A percentile compares a stretch with the other conserved stretches of the same genome.
Evolutionary conservation across 2,329 filamentous ascomycete genomes (phyloP).

Genomic region (Pseudophaeomoniella oleicola): DNA sequence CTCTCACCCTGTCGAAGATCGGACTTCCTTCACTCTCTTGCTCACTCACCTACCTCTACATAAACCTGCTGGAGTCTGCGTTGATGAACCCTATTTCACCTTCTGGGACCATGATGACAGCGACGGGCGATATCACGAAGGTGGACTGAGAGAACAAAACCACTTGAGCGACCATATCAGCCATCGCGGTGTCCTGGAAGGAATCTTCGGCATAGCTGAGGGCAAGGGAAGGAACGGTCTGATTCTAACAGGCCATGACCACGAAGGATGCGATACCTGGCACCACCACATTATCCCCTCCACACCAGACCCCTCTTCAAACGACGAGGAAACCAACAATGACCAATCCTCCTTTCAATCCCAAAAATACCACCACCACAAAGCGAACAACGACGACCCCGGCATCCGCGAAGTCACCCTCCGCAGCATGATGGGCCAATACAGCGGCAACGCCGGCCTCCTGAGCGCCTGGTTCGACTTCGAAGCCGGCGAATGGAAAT

Average conservation of each 20-base stretch:
- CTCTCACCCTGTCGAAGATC: constrained; percentile 43
- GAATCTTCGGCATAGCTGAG: constrained; percentile 55
- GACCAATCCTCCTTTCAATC: neutral
- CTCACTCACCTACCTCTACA: constrained; percentile 86
- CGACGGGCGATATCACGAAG: constrained; percentile 20
- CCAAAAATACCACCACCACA: neutral
- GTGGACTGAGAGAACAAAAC: constrained; percentile 68
- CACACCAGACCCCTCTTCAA: constrained; percentile 1
- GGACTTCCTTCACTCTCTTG: constrained; percentile 60
- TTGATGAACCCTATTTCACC: constrained; percentile 69
- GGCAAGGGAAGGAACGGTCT: constrained; percentile 61
- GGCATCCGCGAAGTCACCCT: constrained; percentile 82
- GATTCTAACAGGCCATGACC: constrained; percentile 86
- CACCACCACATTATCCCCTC: constrained; percentile 55
- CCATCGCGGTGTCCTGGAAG: constrained; percentile 58
- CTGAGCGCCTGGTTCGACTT: constrained; percentile 82
- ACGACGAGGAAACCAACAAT: constrained; percentile 3
- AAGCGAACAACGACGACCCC: constrained; percentile 18
- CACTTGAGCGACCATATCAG: constrained; percentile 63
- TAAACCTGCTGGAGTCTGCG: constrained; percentile 69
- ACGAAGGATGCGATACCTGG: constrained; percentile 81
- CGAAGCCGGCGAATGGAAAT: constrained; percentile 58
- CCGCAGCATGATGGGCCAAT: constrained; percentile 96
- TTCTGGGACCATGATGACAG: constrained; percentile 53
- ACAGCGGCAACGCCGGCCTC: constrained; percentile 78